phyloP scores from a whole-genome alignment of 208 protist species.

The Acanthamoeba healyi region DNA sequence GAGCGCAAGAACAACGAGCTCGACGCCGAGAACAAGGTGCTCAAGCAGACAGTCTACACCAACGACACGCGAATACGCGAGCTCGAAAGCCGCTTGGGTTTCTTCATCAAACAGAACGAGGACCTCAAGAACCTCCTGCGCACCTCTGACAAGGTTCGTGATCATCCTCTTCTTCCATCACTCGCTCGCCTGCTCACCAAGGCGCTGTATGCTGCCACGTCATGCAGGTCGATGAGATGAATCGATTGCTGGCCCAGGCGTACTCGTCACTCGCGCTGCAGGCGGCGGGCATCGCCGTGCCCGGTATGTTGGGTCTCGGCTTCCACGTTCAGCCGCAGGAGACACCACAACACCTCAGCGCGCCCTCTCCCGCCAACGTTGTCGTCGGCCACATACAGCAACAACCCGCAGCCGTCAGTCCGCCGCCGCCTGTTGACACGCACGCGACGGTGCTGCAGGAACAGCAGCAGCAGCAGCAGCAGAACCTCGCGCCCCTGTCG shows the following conservation, averaged over 20 bases:
- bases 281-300: conserved; percentile 4
- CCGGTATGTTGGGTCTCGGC: background rate
- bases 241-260: conserved; percentile 30
- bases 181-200: background rate
- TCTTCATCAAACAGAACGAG: conserved; percentile 69
- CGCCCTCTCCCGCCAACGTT: background rate
- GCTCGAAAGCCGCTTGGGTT: conserved; percentile 36
- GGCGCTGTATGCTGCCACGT: too few relatives aligned
- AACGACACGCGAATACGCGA: conserved; percentile 36
- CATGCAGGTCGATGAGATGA: conserved; percentile 57
- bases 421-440: background rate
- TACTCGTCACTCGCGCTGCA: conserved; percentile 39
- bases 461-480: background rate
- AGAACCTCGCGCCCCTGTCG: background rate
- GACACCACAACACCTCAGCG: background rate
- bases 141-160: conserved; percentile 6
- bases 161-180: background rate
- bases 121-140: conserved; percentile 50
- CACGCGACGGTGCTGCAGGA: too few relatives aligned
- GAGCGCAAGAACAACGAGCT: conserved; percentile 45
- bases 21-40: conserved; percentile 68
- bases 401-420: background rate
- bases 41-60: conserved; percentile 65
- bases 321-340: background rate
- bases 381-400: too few relatives aligned